Conservation (phyloP, 2,329 filamentous ascomycete genomes). For the Cyclaneusma minus region DNA sequence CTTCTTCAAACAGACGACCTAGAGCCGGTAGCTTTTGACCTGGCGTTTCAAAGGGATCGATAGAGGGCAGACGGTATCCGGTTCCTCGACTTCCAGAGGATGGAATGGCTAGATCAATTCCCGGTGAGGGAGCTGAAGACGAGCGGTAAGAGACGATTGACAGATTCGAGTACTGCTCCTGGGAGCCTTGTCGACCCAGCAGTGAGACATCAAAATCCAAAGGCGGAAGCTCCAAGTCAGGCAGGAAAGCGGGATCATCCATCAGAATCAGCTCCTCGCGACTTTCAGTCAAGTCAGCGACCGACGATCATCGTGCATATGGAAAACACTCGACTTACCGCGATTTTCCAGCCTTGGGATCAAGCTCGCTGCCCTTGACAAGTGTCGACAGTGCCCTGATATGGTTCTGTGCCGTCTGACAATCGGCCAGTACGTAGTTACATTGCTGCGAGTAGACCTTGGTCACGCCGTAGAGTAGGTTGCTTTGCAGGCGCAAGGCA, state of each 20-base stretch:
- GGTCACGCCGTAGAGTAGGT: conserved; percentile 71
- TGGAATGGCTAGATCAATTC: conserved; percentile 31
- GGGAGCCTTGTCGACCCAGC: conserved; percentile 19
- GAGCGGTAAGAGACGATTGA: conserved; percentile 12
- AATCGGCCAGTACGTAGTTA: conserved; percentile 68
- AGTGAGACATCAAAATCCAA: conserved; percentile 36
- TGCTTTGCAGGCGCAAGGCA: conserved; percentile 79
- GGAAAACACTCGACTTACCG: too few relatives aligned
- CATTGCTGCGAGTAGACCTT: conserved; percentile 81
- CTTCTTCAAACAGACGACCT: conserved; percentile 18
- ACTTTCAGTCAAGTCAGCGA: conserved; percentile 29
- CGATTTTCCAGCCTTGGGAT: conserved; percentile 54
- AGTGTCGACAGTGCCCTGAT: conserved; percentile 54
- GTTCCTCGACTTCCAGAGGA: conserved; percentile 27
- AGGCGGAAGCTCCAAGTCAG: conserved; percentile 44
- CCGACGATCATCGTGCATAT: conserved; percentile 4
- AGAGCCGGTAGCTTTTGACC: conserved; percentile 17
- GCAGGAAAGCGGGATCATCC: conserved; percentile 72
- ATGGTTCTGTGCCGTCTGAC: conserved; percentile 56
- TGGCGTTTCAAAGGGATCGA: conserved; percentile 10
- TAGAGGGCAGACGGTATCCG: conserved; percentile 15
- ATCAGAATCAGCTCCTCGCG: conserved; percentile 60
- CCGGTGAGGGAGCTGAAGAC: too few relatives aligned
- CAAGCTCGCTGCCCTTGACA: conserved; percentile 42
- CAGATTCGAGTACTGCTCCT: conserved; percentile 18